These are phyloP conservation scores for Ogataea pini DNA, from an alignment of 805 yeast species.

Conservation along the genomic window DNA sequence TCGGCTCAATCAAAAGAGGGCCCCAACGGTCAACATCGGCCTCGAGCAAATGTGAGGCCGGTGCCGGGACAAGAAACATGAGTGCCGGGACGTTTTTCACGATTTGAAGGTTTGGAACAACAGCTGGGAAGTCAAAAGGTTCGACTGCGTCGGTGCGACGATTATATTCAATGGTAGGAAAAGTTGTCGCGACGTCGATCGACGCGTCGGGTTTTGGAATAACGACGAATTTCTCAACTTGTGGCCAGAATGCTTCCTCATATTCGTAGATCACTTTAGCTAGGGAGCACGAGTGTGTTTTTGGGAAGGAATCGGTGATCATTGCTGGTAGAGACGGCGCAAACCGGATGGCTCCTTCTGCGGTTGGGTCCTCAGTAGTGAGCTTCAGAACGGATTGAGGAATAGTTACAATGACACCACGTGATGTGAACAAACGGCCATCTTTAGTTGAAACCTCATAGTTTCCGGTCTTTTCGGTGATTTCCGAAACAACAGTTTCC, in stretches of 20 bases:
- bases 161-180: conserved; percentile 20
- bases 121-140: conserved; percentile 32
- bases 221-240: conserved; percentile 32
- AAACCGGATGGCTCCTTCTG: conserved; percentile 32
- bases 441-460: conserved; percentile 21
- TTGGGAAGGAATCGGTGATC: conserved; percentile 31
- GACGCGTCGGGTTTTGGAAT: conserved; percentile 30
- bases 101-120: conserved; percentile 29
- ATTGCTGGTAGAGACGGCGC: conserved; percentile 39
- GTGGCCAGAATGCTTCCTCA: conserved; percentile 46
- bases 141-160: conserved; percentile 10
- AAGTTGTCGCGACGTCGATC: conserved; percentile 5
- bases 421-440: conserved; percentile 24
- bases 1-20: conserved; percentile 45
- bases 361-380: conserved; percentile 25
- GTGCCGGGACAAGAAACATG: conserved; percentile 47
- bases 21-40: conserved; percentile 38
- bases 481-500: conserved; percentile 19
- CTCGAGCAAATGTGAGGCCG: conserved; percentile 49
- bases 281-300: conserved; percentile 40
- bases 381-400: conserved; percentile 49
- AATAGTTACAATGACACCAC: conserved; percentile 48
- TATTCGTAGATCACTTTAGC: conserved; percentile 50
- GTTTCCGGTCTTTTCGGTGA: conserved; percentile 5
- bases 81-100: conserved; percentile 39